Percentiles rank a stretch among this genome's conserved stretches.
These are phyloP conservation scores for Leptosphaerulina australis DNA, from an alignment of 2,329 filamentous ascomycete species.

Conservation along the genomic window DNA sequence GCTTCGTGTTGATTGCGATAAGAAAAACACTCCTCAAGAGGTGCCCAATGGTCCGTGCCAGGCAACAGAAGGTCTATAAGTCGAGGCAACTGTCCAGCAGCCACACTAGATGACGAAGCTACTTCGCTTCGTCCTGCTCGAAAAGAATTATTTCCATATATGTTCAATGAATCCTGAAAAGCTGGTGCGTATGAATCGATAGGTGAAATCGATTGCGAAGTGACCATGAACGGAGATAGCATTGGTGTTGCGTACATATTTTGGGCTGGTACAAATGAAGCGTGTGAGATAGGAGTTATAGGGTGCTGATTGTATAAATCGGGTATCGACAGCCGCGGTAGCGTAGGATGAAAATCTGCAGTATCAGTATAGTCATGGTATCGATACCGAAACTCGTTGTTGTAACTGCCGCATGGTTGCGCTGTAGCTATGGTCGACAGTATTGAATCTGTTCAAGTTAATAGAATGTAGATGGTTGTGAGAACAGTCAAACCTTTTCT, in stretches of 20 bases:
- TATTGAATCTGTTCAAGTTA: conserved; percentile 20
- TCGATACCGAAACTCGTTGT: conserved; percentile 6
- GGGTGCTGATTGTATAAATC: conserved; percentile 18
- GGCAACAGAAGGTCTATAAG: conserved; percentile 57
- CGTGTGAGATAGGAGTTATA: conserved; percentile 20
- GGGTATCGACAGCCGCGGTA: conserved; percentile 18
- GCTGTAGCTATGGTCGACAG: conserved; percentile 11
- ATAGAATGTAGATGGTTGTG: background rate
- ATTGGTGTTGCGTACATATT: conserved; percentile 23
- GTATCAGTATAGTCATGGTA: conserved; percentile 16
- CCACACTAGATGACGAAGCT: conserved; percentile 44
- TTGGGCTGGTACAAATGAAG: conserved; percentile 14
- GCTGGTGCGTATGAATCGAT: conserved; percentile 44
- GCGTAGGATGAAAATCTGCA: conserved; percentile 20
- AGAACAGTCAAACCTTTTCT: conserved; percentile 56
- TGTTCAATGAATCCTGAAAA: conserved; percentile 44
- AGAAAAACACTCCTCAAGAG: conserved; percentile 46
- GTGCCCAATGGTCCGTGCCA: conserved; percentile 54
- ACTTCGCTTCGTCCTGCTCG: conserved; percentile 32
- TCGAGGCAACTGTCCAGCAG: conserved; percentile 56
- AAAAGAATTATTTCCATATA: conserved; percentile 46
- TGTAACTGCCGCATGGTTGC: conserved; percentile 7
- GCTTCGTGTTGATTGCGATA: conserved; percentile 45
- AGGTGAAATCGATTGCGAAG: conserved; percentile 36
- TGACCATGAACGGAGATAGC: conserved; percentile 32